Conservation (phyloP, 805 yeast genomes). For the Teunomyces funiuensis region DNA sequence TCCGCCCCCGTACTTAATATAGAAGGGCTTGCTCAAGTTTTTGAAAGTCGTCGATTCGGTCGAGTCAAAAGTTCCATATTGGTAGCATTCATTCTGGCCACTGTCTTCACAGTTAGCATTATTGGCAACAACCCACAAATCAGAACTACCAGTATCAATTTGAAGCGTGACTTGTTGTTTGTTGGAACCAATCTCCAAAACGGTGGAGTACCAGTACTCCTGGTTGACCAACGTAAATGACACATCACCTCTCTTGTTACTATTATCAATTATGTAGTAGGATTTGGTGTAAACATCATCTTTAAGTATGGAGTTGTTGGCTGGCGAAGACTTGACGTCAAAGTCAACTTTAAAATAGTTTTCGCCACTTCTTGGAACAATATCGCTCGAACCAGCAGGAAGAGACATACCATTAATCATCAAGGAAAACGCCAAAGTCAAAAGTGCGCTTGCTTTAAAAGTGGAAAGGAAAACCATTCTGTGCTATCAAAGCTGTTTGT, state of each 20-base stretch:
- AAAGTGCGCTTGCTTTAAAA: not conserved
- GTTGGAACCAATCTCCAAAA: conserved; percentile 12
- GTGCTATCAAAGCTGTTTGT: too few relatives aligned
- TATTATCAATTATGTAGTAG: not conserved
- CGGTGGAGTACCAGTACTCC: conserved; percentile 7
- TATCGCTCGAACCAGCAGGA: not conserved
- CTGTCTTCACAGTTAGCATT: not conserved
- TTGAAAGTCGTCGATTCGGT: conserved; percentile 10
- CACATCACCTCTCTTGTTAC: conserved; percentile 1
- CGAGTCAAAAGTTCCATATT: conserved; percentile 10
- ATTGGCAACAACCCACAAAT: conserved; percentile 9
- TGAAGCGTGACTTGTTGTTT: conserved; percentile 10
- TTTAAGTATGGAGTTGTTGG: not conserved
- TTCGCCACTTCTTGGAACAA: not conserved
- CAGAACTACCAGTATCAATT: conserved; percentile 15
- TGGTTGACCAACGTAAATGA: conserved; percentile 6
- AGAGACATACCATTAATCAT: not conserved
- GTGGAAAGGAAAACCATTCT: not conserved
- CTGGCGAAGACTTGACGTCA: not conserved
- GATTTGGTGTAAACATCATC: not conserved
- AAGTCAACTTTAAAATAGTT: not conserved
- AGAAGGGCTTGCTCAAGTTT: conserved; percentile 5
- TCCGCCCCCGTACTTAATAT: conserved; percentile 7
- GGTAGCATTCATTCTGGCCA: not conserved
- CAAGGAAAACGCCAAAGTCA: not conserved